Percentiles rank a stretch among this genome's conserved stretches.
Conservation (phyloP, 1,284 basidiomycete genomes). For the Trichosporon sp. region DNA sequence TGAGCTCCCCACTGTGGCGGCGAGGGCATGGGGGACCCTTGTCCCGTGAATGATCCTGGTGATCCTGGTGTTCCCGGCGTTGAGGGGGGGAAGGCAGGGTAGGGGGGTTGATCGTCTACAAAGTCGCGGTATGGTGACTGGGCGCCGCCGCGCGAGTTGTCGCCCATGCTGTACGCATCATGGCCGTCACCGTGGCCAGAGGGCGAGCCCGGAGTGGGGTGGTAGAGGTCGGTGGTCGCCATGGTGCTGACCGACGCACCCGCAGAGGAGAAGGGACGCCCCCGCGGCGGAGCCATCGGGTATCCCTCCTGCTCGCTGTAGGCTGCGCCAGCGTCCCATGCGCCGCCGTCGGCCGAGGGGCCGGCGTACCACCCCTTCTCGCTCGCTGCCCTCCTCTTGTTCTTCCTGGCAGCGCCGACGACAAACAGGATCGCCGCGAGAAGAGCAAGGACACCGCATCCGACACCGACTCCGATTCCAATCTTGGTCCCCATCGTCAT, state of each 20-base stretch:
- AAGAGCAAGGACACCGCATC: slow-evolving; percentile 42
- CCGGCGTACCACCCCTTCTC: slow-evolving; percentile 43
- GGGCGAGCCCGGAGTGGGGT: slow-evolving; percentile 20
- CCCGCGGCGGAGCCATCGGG: slow-evolving; percentile 35
- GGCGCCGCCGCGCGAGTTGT: slow-evolving; percentile 31
- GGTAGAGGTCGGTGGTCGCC: slow-evolving; percentile 47
- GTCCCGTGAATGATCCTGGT: slow-evolving; percentile 13
- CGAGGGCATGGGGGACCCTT: slow-evolving; percentile 1
- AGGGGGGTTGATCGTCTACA: slow-evolving; percentile 4
- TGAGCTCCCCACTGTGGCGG: slow-evolving; percentile 16
- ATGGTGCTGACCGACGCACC: slow-evolving; percentile 45
- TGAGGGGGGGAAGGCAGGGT: background rate
- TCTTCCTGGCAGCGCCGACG: slow-evolving; percentile 38
- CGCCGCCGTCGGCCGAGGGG: slow-evolving; percentile 28
- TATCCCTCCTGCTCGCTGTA: slow-evolving; percentile 40
- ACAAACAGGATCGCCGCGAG: slow-evolving; percentile 44
- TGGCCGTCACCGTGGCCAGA: slow-evolving; percentile 33
- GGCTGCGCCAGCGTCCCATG: slow-evolving; percentile 38
- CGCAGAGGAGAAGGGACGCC: slow-evolving; percentile 35
- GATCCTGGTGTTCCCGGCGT: slow-evolving; percentile 11
- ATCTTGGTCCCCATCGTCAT: slow-evolving; percentile 37
- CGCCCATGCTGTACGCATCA: slow-evolving; percentile 26
- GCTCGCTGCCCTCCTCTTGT: slow-evolving; percentile 34
- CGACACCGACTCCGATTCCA: slow-evolving; percentile 50
- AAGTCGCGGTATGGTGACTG: slow-evolving; percentile 29